Conservation (phyloP, 2,329 filamentous ascomycete genomes). For the Botrytis aclada region DNA sequence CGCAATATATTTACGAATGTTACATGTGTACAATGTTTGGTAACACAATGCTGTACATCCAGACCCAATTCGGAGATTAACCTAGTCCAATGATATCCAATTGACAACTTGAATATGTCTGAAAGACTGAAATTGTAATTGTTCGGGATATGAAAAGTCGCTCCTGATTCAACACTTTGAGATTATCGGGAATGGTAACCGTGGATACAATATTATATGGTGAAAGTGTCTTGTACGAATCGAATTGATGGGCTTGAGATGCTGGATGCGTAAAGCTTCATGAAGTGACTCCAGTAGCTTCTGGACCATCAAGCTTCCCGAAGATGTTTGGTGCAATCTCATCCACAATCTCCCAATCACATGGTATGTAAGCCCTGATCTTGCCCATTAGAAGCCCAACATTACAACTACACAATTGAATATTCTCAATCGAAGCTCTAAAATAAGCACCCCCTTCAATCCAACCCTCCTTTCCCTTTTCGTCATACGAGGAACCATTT, state of each 20-base stretch:
- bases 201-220: background rate
- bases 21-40: background rate
- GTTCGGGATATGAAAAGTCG: background rate
- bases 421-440: constrained; percentile 33
- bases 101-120: background rate
- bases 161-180: background rate
- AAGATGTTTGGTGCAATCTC: constrained; percentile 27
- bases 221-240: background rate
- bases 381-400: constrained; percentile 22
- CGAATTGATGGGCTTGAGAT: background rate
- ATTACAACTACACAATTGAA: constrained; percentile 38
- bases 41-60: background rate
- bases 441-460: constrained; percentile 23
- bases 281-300: background rate
- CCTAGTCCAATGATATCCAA: background rate
- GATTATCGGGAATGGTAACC: background rate
- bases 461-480: constrained; percentile 28
- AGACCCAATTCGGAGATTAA: background rate
- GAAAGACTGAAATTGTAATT: background rate
- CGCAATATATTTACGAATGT: background rate
- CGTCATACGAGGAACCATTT: background rate
- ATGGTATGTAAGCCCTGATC: constrained; percentile 23
- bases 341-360: constrained; percentile 24
- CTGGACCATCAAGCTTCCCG: background rate
- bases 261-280: background rate